Evolutionary conservation across 495 filamentous ascomycete species (phyloP), one percentile per base, ranked within the genome.

Genomic region (Poronia punctata): DNA sequence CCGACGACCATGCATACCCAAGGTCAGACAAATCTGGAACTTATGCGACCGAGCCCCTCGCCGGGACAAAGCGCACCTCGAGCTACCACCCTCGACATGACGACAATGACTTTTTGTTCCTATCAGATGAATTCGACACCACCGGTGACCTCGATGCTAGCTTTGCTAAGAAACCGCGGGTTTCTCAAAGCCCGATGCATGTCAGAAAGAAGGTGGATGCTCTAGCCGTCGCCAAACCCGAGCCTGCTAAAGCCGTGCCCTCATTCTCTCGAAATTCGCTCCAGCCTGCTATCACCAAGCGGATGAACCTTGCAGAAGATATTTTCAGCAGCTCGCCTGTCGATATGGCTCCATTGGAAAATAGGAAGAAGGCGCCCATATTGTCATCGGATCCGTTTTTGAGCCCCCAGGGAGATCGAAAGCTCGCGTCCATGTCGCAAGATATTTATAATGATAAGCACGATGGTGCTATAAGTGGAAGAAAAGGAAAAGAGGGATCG

Each of bases 71-170:
- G 26, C 38, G 46, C 16, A 3, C 32, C 7, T 37, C 20, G 29
- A 40, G 27, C 10, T 20, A 20, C 8, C 26, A 24, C 23, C 9
- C 25, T 18, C 48, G 30, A 6, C 40, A 27, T 28, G 36, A 45
- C 30, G 27, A 45, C 32, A 9, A 44, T 38, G 53, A 50, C 25
- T 57, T 60, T 36, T 22, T 61, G 23, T 57, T 76, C 36, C 54
- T 71, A 9, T 76, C 72, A 0, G 72, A 79, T 43, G 71, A 78
- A 16, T 64, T 72, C 41, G 71, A 76, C 39, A 61, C 47, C 25
- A 61, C 52, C 9, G 49, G 56, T 3, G 57, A 59, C 24, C 32
- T 57, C 7, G 56, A 63, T 19, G 53, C 32, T 23, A 39, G 31
- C 27, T 32, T 46, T 27, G 29, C 30, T 7, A 46, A 59, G 43